phyloP scores from a whole-genome alignment of 371 early-diverging fungal genomes.

The Batrachochytrium dendrobatidis region DNA sequence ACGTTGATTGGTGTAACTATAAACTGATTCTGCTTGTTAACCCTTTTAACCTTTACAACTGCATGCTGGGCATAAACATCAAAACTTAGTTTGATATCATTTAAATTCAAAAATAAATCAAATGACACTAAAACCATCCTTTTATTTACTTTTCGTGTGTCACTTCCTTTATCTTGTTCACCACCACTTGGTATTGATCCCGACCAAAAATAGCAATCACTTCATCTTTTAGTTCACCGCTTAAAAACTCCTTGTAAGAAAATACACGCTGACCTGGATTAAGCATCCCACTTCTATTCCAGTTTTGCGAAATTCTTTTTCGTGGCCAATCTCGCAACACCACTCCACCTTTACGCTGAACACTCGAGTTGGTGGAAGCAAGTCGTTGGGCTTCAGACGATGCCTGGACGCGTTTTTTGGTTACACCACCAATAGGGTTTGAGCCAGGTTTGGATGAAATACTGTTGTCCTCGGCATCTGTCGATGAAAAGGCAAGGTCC shows the following conservation, averaged over 20 bases:
- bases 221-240: conserved; percentile 4
- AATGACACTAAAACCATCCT: no score
- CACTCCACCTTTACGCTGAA: background rate
- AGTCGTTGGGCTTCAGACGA: background rate
- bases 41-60: no score
- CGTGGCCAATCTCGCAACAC: conserved; percentile 12
- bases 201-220: conserved; percentile 7
- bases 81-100: no score
- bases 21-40: no score
- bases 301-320: conserved; percentile 6
- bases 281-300: background rate
- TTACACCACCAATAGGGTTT: background rate
- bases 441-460: background rate
- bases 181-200: background rate
- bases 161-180: conserved; percentile 4
- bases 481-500: background rate
- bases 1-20: background rate
- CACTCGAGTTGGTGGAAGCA: background rate
- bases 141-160: no score
- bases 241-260: conserved; percentile 8
- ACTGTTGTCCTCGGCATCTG: background rate
- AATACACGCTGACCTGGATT: conserved; percentile 3
- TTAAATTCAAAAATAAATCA: no score
- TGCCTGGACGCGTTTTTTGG: background rate
- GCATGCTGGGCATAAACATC: no score